Base-by-base conservation (phyloP, 129 eudicot species). In the Centella asiatica region DNA sequence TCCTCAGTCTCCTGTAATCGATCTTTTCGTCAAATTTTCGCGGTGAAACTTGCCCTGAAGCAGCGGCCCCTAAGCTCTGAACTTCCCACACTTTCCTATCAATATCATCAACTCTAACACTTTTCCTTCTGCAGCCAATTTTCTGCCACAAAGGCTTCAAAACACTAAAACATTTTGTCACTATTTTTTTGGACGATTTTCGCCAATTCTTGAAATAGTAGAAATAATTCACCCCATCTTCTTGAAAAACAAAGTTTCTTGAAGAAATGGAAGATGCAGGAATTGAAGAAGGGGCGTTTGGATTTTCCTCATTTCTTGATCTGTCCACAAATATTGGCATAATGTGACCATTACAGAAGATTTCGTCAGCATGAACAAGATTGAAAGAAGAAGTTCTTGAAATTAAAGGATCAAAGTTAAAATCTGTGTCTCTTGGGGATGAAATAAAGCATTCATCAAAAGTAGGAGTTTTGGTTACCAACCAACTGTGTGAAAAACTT, bases 401-500 rank as follows among this genome's bases (percentile, higher is more conserved):
- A 19, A 71, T 36, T n/a, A 80, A 69, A 65, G 84, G 27, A 64
- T 78, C 72, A 32, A 89, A 89, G 22, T 71, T 44, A 69, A 84
- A 82, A 44, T 60, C 70, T 5, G 49, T 24, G 18, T 65, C 59
- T 65, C 42, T 50, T n/a, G 60, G 60, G 15, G 77, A 66, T 49
- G 76, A 81, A 48, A 67, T 62, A 14, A 52, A 50, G 50, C 34
- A 53, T 31, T 57, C 27, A 31, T 29, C 69, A 28, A 70, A 68
- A 22, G 77, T 34, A 13, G 85, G 78, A 14, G 72, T 64, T 69
- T n/a, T 66, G 74, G 74, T 70, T 60, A 69, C 58, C 29, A 89
- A 52, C 97, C 97, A 89, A 56, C 90, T 82, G 76, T 76, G 83
- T 13, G 97, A 89, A 66, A 89, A 89, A 67, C 97, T 89, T 51